Conservation (phyloP, 129 eudicot species). For the Solidago caesia region DNA sequence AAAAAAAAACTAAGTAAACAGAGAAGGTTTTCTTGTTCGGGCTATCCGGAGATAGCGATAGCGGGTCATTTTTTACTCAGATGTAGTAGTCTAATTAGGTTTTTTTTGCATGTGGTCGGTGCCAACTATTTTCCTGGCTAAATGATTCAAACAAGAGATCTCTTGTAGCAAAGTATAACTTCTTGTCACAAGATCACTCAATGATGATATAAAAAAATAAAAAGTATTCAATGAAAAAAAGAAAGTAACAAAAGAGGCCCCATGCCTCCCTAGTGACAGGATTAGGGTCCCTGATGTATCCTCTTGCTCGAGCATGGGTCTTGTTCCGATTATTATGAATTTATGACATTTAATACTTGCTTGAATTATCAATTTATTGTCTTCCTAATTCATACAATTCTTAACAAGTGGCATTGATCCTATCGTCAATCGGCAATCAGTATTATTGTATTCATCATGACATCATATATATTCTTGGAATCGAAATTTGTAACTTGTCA, state of each 20-base stretch:
- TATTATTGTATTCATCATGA: too few relatives aligned
- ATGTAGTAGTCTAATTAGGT: too few relatives aligned
- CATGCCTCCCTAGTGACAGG: background rate
- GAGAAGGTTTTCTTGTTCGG: too few relatives aligned
- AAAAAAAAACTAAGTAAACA: too few relatives aligned
- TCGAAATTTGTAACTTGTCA: too few relatives aligned
- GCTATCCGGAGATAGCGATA: too few relatives aligned
- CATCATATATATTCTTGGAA: too few relatives aligned
- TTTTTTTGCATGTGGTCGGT: too few relatives aligned
- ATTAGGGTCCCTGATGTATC: background rate
- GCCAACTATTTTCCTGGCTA: too few relatives aligned
- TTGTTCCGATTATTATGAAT: background rate
- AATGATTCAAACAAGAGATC: too few relatives aligned
- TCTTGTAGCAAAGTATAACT: background rate
- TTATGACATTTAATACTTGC: background rate
- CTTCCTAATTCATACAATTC: background rate
- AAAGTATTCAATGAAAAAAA: background rate
- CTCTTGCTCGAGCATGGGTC: background rate
- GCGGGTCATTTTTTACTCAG: too few relatives aligned
- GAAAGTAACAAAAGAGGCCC: background rate
- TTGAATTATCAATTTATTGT: background rate
- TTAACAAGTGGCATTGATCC: slow-evolving; percentile 1
- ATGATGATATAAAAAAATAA: background rate
- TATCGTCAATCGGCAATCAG: background rate
- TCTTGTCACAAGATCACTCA: background rate